phyloP scores from a whole-genome alignment of 805 yeast species.

The Myxozyma neotropica region DNA sequence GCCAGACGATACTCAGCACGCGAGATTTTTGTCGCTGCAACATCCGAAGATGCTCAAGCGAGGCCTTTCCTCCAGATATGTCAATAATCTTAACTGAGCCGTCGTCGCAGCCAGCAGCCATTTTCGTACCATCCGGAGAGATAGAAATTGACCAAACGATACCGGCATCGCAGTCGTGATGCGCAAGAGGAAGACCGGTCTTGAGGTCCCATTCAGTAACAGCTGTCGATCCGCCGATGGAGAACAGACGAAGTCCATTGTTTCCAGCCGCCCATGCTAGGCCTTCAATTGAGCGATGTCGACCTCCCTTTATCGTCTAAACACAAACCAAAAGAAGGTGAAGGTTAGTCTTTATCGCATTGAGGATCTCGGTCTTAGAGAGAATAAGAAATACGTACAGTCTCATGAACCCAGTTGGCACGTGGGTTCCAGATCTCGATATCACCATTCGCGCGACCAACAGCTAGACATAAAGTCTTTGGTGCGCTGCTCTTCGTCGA shows the following conservation, averaged over 20 bases:
- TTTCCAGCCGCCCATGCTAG: constrained; percentile 69
- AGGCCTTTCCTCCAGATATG: constrained; percentile 84
- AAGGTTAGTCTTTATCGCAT: neutral
- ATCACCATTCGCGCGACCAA: constrained; percentile 92
- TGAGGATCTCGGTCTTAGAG: constrained; percentile 35
- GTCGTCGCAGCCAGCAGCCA: constrained; percentile 94
- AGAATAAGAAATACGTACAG: constrained; percentile 5
- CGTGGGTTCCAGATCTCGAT: constrained; percentile 95
- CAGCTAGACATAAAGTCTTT: constrained; percentile 73
- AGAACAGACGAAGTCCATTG: constrained; percentile 66
- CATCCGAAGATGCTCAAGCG: constrained; percentile 70
- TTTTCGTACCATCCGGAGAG: constrained; percentile 58
- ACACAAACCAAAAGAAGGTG: constrained; percentile 14
- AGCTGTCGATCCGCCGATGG: constrained; percentile 90
- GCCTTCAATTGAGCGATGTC: constrained; percentile 85
- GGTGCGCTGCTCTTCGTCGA: constrained; percentile 50
- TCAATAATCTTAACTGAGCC: constrained; percentile 85
- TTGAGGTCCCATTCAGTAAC: constrained; percentile 89
- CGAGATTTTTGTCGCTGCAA: constrained; percentile 78
- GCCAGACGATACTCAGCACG: constrained; percentile 79
- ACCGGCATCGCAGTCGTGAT: constrained; percentile 90
- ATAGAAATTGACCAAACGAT: constrained; percentile 86
- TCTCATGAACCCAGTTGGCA: constrained; percentile 75
- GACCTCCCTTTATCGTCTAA: constrained; percentile 68
- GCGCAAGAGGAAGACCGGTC: constrained; percentile 69